phyloP scores from a whole-genome alignment of 148 eudicot species.

The Fagopyrum esculentum region DNA sequence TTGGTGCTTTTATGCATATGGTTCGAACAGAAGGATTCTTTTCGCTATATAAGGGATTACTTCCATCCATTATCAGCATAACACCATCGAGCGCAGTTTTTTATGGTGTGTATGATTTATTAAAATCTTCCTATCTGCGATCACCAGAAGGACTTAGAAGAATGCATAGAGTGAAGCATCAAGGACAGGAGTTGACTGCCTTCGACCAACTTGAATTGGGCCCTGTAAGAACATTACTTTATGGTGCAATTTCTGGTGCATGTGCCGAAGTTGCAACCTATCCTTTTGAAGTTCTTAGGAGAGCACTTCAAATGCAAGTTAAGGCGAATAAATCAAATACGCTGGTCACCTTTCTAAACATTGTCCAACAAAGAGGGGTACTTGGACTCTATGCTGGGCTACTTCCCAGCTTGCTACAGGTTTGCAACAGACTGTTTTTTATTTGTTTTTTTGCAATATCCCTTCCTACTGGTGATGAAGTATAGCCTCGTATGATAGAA shows the following conservation, averaged over 20 bases:
- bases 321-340: conserved; percentile 40
- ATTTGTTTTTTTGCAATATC: background rate
- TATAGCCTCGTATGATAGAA: background rate
- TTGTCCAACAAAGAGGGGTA: conserved; percentile 56
- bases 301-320: conserved; percentile 60
- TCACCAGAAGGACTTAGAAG: conserved; percentile 57
- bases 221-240: conserved; percentile 43
- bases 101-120: conserved; percentile 56
- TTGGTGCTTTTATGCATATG: conserved; percentile 56
- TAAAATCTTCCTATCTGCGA: conserved; percentile 47
- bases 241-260: conserved; percentile 73
- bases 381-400: conserved; percentile 68
- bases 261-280: conserved; percentile 69
- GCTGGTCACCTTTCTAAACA: conserved; percentile 35
- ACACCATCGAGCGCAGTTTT: conserved; percentile 71
- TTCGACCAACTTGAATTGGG: conserved; percentile 57
- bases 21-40: conserved; percentile 57
- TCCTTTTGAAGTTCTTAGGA: conserved; percentile 63
- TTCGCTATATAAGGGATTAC: conserved; percentile 59
- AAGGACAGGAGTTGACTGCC: conserved; percentile 43
- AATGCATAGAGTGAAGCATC: conserved; percentile 38
- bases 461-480: background rate
- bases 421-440: conserved; percentile 14
- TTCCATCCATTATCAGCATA: conserved; percentile 59
- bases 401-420: conserved; percentile 62